Percentiles rank a stretch among this genome's conserved stretches.
Evolutionary conservation across 257 asterid species (phyloP).

Genomic region (Solanum chiquidenum): DNA sequence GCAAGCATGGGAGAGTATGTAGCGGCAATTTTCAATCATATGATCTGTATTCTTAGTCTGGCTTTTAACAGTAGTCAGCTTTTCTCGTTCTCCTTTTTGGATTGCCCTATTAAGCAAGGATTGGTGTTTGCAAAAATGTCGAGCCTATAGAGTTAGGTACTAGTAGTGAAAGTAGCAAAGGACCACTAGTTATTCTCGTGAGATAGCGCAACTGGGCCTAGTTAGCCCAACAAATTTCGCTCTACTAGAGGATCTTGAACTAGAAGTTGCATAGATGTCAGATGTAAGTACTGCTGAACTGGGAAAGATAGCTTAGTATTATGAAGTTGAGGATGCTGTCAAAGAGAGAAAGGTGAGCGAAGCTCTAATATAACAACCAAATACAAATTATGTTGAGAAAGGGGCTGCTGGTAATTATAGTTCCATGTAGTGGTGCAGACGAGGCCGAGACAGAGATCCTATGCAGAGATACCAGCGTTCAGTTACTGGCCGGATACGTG

Average conservation of each 20-base stretch:
- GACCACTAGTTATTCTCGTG: background rate
- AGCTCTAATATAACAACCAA: background rate
- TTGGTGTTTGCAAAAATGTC: background rate
- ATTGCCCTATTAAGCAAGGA: background rate
- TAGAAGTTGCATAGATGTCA: background rate
- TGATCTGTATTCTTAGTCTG: background rate
- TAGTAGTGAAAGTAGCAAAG: background rate
- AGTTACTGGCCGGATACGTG: background rate
- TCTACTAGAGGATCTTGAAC: background rate
- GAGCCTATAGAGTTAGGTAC: background rate
- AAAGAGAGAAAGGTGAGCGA: background rate
- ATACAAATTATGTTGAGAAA: background rate
- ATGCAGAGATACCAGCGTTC: background rate
- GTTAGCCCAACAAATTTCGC: background rate
- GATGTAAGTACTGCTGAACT: background rate
- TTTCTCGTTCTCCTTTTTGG: background rate
- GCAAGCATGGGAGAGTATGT: background rate
- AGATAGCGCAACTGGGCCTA: background rate
- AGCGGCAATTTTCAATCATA: background rate
- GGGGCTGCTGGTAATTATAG: background rate
- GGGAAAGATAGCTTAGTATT: background rate
- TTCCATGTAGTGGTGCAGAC: background rate
- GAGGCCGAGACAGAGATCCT: background rate
- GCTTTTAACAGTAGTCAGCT: background rate
- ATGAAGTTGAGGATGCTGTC: background rate